Evolutionary conservation across 2,329 filamentous ascomycete species (phyloP), one percentile per base, ranked within the genome.

Genomic region (Alternaria triticina): DNA sequence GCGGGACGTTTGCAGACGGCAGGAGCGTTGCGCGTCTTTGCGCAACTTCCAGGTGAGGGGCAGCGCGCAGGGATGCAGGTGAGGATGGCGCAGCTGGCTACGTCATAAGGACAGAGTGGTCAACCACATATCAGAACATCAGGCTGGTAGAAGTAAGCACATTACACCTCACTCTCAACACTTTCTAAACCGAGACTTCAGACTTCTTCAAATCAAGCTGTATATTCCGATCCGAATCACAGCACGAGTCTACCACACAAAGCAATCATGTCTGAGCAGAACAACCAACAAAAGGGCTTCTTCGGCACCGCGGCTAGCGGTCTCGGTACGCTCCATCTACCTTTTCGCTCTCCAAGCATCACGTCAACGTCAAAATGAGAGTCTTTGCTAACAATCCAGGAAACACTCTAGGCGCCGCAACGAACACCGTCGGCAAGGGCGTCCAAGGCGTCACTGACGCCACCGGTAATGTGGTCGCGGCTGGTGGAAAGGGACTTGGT

Each of bases 371-470:
- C 11, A 5, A 28, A 0, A 28, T 28, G 1, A 28, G 30, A 33
- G 30, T 33, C 30, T 15, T 33, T 36, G 13, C 22, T 27, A 40
- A 33, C 17, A 30, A 4, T 27, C 1, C 52, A 79, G 77, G 77
- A 58, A 79, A 77, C 67, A 76, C 75, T 6, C 69, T 77, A 50
- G 76, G 77, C 69, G 59, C 73, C 13, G 77, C 73, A 33, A 75
- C 75, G 20, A 73, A 77, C 61, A 79, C 77, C 1, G 58, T 78
- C 40, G 77, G 77, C 56, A 76, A 76, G 47, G 77, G 75, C 63
- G 74, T 79, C 44, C 57, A 66, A 1, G 73, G 74, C 54, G 70
- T 73, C 2, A 79, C 76, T 1, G 67, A 74, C 28, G 72, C 75
- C 0, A 61, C 74, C 5, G 77, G 77, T 28, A 76, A 77, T 49